phyloP scores from a whole-genome alignment of 2,329 filamentous ascomycete genomes.

The Fusarium sp. region DNA sequence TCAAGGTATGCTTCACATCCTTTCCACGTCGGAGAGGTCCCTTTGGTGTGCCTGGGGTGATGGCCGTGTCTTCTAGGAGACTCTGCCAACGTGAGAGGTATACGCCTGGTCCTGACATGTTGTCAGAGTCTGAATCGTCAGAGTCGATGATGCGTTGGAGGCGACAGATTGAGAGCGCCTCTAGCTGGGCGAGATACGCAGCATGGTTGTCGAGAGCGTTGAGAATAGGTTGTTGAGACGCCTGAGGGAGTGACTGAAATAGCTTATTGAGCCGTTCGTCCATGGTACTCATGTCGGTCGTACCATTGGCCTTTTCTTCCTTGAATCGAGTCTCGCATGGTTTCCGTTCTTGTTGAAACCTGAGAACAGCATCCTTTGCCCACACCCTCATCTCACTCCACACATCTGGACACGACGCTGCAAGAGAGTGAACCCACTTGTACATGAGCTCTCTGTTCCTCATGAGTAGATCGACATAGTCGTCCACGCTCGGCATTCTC shows the following conservation, averaged over 20 bases:
- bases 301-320: not conserved
- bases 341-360: constrained; percentile 58
- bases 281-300: constrained; percentile 48
- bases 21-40: constrained; percentile 65
- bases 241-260: constrained; percentile 57
- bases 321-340: not conserved
- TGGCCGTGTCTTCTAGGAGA: constrained; percentile 74
- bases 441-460: constrained; percentile 73
- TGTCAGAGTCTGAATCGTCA: constrained; percentile 43
- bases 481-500: constrained; percentile 70
- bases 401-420: constrained; percentile 74
- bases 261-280: constrained; percentile 53
- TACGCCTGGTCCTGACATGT: constrained; percentile 72
- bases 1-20: constrained; percentile 58
- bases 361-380: constrained; percentile 65
- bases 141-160: constrained; percentile 67
- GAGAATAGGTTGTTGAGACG: constrained; percentile 58
- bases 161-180: constrained; percentile 62
- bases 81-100: constrained; percentile 79
- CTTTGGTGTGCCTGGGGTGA: constrained; percentile 67
- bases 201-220: constrained; percentile 69
- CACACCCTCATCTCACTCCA: constrained; percentile 70
- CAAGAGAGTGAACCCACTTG: constrained; percentile 76
- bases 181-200: constrained; percentile 67
- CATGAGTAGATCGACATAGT: constrained; percentile 75